Conservation (phyloP, 345 rosid species). For the Clausena lansium region DNA sequence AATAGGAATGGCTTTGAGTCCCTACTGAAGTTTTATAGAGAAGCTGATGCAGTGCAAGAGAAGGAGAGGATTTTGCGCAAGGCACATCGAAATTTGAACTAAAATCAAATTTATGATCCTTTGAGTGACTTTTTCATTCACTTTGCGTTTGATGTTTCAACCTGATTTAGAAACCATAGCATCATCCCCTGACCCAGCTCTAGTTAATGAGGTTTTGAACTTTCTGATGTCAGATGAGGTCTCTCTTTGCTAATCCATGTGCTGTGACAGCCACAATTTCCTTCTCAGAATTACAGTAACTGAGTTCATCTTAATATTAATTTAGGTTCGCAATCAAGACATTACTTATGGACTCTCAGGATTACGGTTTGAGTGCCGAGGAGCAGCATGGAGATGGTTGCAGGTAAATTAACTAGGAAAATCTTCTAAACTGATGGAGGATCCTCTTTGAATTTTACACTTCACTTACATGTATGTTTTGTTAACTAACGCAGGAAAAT, state of each 20-base stretch:
- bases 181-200: slow-evolving; percentile 31
- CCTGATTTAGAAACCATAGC: slow-evolving; percentile 28
- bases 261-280: neutral
- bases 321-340: slow-evolving; percentile 37
- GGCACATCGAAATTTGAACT: slow-evolving; percentile 1
- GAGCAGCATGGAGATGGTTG: slow-evolving; percentile 41
- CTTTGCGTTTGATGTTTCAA: neutral
- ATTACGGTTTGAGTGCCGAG: slow-evolving; percentile 34
- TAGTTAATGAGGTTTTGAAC: slow-evolving; percentile 28
- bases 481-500: slow-evolving; percentile 36
- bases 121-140: neutral
- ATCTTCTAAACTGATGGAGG: neutral
- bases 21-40: slow-evolving; percentile 40
- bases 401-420: slow-evolving; percentile 17
- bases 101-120: neutral
- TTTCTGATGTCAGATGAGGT: slow-evolving; percentile 42
- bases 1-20: slow-evolving; percentile 35
- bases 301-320: neutral
- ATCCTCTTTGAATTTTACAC: neutral
- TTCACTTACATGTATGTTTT: neutral
- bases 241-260: neutral
- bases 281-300: neutral
- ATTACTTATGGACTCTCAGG: slow-evolving; percentile 24
- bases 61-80: slow-evolving; percentile 38
- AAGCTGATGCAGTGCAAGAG: slow-evolving; percentile 41